Evolutionary conservation across 768 basidiomycete genomes (phyloP).

Genomic region (Cystoderma amianthinum): DNA sequence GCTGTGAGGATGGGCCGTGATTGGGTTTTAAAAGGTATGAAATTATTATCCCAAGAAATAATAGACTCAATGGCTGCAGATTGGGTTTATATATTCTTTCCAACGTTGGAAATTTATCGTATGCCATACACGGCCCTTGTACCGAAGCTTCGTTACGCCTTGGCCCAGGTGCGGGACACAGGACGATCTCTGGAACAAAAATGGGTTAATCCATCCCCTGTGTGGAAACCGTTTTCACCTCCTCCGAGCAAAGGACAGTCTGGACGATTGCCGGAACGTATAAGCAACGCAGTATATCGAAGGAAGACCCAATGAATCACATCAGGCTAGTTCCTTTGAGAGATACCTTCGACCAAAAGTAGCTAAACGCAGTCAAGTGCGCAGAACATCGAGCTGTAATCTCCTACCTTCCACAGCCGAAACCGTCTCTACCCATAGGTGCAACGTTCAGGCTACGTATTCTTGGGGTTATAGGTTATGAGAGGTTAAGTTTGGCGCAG

Average conservation of each 20-base stretch:
- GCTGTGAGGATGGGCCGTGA: constrained; percentile 8
- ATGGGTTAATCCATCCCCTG: not conserved
- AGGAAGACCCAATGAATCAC: not conserved
- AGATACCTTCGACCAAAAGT: not conserved
- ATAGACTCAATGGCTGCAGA: constrained; percentile 23
- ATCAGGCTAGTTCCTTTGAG: not conserved
- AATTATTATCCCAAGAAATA: not conserved
- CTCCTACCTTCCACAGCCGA: no score
- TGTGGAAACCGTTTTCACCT: no score
- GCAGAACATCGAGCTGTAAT: no score
- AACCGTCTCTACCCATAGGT: no score
- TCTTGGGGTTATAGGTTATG: no score
- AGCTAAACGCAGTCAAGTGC: not conserved
- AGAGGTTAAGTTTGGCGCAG: no score
- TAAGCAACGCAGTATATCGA: no score
- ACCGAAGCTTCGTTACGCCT: constrained; percentile 21
- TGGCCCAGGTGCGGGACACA: constrained; percentile 11
- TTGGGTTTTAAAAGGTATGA: constrained; percentile 1
- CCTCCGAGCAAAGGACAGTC: no score
- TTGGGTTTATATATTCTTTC: constrained; percentile 42
- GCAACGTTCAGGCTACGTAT: no score
- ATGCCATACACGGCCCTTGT: constrained; percentile 39
- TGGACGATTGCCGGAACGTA: no score
- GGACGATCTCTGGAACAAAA: constrained; percentile 13
- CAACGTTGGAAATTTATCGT: constrained; percentile 28